Base-by-base conservation (phyloP, 495 filamentous ascomycete species). In the Penicillium roqueforti region DNA sequence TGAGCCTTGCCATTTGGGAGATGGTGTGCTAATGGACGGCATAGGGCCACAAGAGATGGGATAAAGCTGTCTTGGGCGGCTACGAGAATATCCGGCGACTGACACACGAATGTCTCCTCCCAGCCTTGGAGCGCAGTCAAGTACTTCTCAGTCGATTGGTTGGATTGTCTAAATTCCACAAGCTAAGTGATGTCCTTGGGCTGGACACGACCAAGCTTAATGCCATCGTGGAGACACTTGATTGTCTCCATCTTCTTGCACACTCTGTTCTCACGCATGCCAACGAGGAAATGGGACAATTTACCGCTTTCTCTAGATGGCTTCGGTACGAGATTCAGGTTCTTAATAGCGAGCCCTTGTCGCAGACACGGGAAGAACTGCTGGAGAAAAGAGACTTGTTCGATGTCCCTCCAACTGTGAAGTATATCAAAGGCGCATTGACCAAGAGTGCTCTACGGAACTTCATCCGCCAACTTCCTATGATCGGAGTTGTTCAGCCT, bases 21-120 rank as follows among this genome's bases (percentile, higher is more conserved):
- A 53, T 16, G 40, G 13, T 16, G 26, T 18, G 49, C 54, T 73
- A 49, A 71, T 43, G 29, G n/a, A 10, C 5, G 51, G 19, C 18
- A 54, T 53, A 95, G 90, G 91, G 91, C 3, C 89, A 96, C 61
- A 97, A 96, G 69, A 80, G 93, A 51, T 98, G 93, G 93, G 91
- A 97, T 45, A 92, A 93, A 63, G 86, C 89, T 16, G 84, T 93
- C 18, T 76, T 80, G 3, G 79, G 76, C 29, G 91, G 90, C 4
- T 87, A 95, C 23, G 83, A 88, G 47, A 87, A 80, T 49, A 80
- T 98, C 9, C 83, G 89, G 19, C 78, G 83, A 43, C 73, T 96
- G 23, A 81, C 87, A 0, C 92, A 96, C 62, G 85, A 96, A 62
- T 89, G 89, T 65, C 82, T 97, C 36, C 76, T 97, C 6, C 92